Evolutionary conservation across 139 green algal genomes (phyloP), one percentile per base, ranked within the genome.

Genomic region (Chlamydomonas sphaeroides): DNA sequence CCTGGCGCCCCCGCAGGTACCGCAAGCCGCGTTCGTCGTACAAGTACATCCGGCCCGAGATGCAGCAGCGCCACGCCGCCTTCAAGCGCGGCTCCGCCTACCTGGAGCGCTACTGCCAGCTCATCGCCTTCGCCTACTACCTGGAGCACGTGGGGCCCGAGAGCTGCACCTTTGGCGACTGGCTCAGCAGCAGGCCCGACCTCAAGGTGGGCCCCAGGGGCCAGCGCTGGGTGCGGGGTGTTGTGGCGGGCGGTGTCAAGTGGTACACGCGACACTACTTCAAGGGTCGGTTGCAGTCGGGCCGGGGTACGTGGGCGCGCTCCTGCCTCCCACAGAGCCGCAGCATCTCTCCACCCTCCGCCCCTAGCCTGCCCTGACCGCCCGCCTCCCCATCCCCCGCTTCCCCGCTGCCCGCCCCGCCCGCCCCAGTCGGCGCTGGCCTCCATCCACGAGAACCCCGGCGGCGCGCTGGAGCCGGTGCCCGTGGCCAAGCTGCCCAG

Each of bases 91-190:
- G 94, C 33, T 88, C 84, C 14, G 92, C 94, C 30, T 98, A 97
- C 85, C 92, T 99, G 62, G 93, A 98, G 89, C 90, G 96, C 76
- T 98, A 98, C 90, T 96, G 91, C 87, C 56, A 98, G 88, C 90
- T 98, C 48, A 96, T 98, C 81, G 89, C 88, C 10, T 97, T 97
- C 80, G 84, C 95, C 0, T 92, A 85, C 26, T 99, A 95, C 88
- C 88, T 99, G 66, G 85, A 95, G 78, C 84, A 90, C 61, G 80
- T 86, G 68, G 89, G 89, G 20, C 80, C 82, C 30, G 84, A 87
- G 74, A 53, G 75, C 2, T 36, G 35, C 65, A 39, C 69, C 42
- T 88, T 81, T 49, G 51, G 17, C 0, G 74, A 84, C 41, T 87
- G 83, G 83, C 20, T 85, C 32, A 10, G 41, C 59, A 76, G 57